Evolutionary conservation across 768 basidiomycete genomes (phyloP), one percentile per base, ranked within the genome.

Genomic region (Termitomyces sp.): DNA sequence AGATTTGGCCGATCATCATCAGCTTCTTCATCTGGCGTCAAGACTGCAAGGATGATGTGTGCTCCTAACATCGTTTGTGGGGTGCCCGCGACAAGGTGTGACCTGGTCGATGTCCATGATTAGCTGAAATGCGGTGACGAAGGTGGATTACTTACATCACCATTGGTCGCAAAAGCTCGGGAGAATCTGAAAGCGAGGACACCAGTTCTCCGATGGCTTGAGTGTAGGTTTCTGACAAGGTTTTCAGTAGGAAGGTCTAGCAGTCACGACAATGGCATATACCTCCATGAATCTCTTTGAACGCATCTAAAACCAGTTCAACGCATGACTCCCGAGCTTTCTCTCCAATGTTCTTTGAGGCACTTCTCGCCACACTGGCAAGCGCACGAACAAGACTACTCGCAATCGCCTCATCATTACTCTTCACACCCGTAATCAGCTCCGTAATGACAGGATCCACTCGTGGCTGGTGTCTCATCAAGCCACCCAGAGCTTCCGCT

Each of bases 371-470:
- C 4, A 98, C 93, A 32, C 84, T 78, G 0, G 92, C 87, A 43
- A 98, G 75, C 2, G 93, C 91, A 44, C 84, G 72, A 10, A 91
- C 79, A 62, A 94, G 81, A 60, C 91, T 93, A 10, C 84, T 83
- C 0, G 89, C 84, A 49, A 96, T 84, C 4, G 82, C 80, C 45
- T 89, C 89, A 53, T 89, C 89, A 33, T 75, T 81, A 30, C 76
- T 69, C 62, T 77, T 77, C 16, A 82, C 82, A 48, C 84, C 82
- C 4, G 81, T 72, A 18, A 92, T 73, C 51, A 99, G 77, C 69
- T 98, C 96, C 3, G 91, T 93, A 50, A 98, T 80, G n/a, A 98
- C 87, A 0, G 95, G 95, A 68, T 98, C 96, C 33, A 93, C 92
- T 53, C 94, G 80, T 5, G 93, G 87, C 69, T 95, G 92, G 67